These are phyloP conservation scores for Acanthamoeba royreba DNA, from an alignment of 208 protist species.

Conservation along the genomic window DNA sequence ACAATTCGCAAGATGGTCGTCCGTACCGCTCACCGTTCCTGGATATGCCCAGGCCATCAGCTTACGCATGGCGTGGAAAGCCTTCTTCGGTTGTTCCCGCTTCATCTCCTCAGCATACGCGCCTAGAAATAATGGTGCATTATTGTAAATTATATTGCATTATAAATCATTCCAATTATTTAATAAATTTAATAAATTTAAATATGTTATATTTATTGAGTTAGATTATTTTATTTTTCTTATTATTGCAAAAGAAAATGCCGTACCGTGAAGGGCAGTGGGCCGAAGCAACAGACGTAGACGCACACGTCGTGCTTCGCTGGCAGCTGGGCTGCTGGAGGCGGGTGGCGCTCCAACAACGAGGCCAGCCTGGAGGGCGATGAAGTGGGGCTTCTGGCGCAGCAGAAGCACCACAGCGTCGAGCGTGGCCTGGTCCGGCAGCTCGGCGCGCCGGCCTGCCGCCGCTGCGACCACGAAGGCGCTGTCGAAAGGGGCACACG, in stretches of 20 bases:
- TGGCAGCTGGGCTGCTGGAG: background rate
- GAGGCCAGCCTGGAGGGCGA: background rate
- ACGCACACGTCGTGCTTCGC: background rate
- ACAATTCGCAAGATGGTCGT: background rate
- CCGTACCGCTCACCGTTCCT: background rate
- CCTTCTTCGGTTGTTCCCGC: background rate
- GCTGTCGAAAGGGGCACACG: background rate
- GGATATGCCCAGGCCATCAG: constrained; percentile 13
- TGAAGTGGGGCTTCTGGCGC: background rate
- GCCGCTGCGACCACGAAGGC: background rate
- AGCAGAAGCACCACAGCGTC: background rate
- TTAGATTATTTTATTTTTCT: background rate
- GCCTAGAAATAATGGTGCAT: background rate
- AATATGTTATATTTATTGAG: too few relatives aligned
- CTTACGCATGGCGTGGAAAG: background rate
- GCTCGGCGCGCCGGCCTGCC: background rate
- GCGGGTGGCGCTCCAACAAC: background rate
- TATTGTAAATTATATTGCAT: too few relatives aligned
- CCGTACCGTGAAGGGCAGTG: background rate
- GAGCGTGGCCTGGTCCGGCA: background rate
- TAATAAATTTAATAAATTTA: too few relatives aligned
- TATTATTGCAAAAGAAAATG: background rate
- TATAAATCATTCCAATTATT: too few relatives aligned
- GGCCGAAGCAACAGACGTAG: background rate
- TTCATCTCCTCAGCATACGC: background rate